Conservation (phyloP, 1,284 basidiomycete species). For the Trametes polyzona region DNA sequence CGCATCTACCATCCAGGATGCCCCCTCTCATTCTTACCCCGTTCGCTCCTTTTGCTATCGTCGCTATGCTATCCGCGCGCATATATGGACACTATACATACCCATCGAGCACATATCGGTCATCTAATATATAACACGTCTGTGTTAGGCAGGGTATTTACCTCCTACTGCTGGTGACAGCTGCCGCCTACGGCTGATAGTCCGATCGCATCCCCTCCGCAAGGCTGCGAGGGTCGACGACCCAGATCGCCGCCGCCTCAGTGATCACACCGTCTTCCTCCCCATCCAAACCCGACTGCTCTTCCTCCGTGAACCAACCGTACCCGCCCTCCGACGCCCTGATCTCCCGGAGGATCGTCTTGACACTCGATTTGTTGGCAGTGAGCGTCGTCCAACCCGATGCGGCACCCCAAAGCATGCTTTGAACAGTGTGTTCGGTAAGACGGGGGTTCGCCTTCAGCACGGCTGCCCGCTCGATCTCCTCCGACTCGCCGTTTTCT, state of each 20-base stretch:
- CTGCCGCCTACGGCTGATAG: not conserved
- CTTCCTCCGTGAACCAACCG: conserved; percentile 18
- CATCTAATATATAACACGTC: no score
- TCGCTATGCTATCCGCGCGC: not conserved
- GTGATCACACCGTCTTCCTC: conserved; percentile 18
- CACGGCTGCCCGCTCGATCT: conserved; percentile 56
- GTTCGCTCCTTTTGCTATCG: not conserved
- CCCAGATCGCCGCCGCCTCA: conserved; percentile 64
- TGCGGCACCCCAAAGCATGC: conserved; percentile 68
- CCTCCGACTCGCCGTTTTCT: conserved; percentile 22
- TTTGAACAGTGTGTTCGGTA: conserved; percentile 72
- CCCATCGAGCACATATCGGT: not conserved
- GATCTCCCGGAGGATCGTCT: conserved; percentile 69
- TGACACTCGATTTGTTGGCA: conserved; percentile 78
- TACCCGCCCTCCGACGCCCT: conserved; percentile 38
- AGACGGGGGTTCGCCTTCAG: conserved; percentile 60
- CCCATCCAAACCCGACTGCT: conserved; percentile 11
- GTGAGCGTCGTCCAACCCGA: conserved; percentile 82
- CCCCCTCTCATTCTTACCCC: not conserved
- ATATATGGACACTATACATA: no score
- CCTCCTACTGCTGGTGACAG: no score
- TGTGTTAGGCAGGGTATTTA: no score
- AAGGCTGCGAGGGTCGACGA: conserved; percentile 74
- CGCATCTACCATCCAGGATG: not conserved
- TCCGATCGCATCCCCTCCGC: conserved; percentile 70